Evolutionary conservation across 306 rosid species (phyloP), one percentile per base, ranked within the genome.

Genomic region (Gynostemma pentaphyllum): DNA sequence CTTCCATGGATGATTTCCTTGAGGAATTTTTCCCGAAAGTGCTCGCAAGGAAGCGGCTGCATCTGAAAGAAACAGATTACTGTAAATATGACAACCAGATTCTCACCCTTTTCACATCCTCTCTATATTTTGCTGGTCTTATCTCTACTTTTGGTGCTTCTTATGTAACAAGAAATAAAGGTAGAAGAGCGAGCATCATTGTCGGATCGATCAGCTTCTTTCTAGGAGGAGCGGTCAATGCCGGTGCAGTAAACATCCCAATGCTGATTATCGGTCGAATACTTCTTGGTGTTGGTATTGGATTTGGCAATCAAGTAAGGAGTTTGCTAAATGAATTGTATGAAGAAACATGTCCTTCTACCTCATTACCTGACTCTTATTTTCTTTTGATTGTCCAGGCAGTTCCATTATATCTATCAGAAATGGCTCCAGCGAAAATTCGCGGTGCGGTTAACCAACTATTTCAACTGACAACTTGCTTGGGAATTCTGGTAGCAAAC

Each of bases 281-380:
- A 56, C 62, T 94, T 64, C 95, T 94, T 29, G 97, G 97, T 1
- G 51, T 84, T 15, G 95, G 97, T 64, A 86, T 86, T 66, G 99
- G 99, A 26, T 94, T 94, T 36, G 99, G 95, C 30, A 94, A 89
- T 65, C 99, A 89, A 76, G 98, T 91, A 76, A 77, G 89, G 54
- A 9, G 41, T 22, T 29, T 37, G 29, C 53, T 61, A 5, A 32
- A 24, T 52, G 18, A 51, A 15, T 51, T 26, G 1, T 53, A 18
- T 7, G 6, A 21, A 22, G 12, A 53, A 28, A 29, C 18, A 2
- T 28, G 39, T 32, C 16, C 6, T 29, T n/a, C 15, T 29, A 8
- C 24, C 41, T 54, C 41, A 23, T 62, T n/a, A 7, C 12, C 37
- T 26, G 23, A 62, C 19, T 62, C 50, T 12, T 40, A 34, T 54